These are phyloP conservation scores for Dorcoceras hygrometricum DNA, from an alignment of 257 asterid species.

Conservation along the genomic window DNA sequence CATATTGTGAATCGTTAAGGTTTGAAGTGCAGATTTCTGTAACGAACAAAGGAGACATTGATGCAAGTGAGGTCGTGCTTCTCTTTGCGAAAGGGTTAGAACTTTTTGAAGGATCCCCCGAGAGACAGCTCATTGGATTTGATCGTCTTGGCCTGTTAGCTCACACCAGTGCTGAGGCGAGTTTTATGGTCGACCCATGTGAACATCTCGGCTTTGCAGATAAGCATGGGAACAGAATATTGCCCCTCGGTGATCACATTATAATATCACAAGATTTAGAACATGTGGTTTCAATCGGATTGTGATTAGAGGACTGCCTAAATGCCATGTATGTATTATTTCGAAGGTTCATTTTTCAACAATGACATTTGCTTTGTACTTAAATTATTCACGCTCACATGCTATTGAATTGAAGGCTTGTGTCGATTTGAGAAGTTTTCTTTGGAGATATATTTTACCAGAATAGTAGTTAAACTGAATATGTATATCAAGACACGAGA, in stretches of 20 bases:
- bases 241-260: constrained; percentile 72
- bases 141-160: constrained; percentile 48
- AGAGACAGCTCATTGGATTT: constrained; percentile 64
- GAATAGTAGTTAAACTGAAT: not conserved
- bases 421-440: too few relatives aligned
- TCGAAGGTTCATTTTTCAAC: not conserved
- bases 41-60: constrained; percentile 56
- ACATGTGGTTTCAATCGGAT: constrained; percentile 51
- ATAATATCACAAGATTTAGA: constrained; percentile 45
- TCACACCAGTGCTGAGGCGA: constrained; percentile 31
- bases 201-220: constrained; percentile 76
- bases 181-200: constrained; percentile 67
- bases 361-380: not conserved
- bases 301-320: constrained; percentile 17
- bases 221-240: constrained; percentile 52
- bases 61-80: constrained; percentile 66
- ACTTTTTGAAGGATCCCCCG: constrained; percentile 44
- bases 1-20: constrained; percentile 48
- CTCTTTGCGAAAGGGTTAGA: constrained; percentile 46
- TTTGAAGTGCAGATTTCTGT: constrained; percentile 55
- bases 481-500: not conserved
- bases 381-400: not conserved
- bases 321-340: too few relatives aligned
- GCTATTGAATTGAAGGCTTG: too few relatives aligned
- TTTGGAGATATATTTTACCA: not conserved